These are phyloP conservation scores for Phaseolus lunatus DNA, from an alignment of 306 rosid species.

Conservation along the genomic window DNA sequence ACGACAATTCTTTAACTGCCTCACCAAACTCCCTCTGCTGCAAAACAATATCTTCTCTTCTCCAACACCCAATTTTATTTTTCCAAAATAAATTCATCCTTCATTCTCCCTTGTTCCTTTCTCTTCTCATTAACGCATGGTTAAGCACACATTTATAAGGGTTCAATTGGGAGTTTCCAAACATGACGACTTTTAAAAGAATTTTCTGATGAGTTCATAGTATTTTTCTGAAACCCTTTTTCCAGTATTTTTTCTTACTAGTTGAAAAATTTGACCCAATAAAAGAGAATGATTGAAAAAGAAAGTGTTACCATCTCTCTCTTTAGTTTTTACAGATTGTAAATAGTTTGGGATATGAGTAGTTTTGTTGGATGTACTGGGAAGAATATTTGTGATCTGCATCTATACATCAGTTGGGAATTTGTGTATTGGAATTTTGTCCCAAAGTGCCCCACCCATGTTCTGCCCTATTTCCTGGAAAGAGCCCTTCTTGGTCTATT, in stretches of 20 bases:
- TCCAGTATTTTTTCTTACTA: no score
- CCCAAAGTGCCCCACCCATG: constrained; percentile 42
- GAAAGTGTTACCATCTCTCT: not conserved
- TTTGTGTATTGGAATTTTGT: constrained; percentile 36
- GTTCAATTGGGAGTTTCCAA: no score
- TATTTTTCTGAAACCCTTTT: no score
- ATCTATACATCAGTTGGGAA: not conserved
- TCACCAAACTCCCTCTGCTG: constrained; percentile 34
- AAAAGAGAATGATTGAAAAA: not conserved
- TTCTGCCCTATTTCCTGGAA: constrained; percentile 53
- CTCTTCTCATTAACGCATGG: not conserved
- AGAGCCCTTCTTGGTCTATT: constrained; percentile 32
- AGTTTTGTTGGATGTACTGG: not conserved
- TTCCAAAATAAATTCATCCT: not conserved
- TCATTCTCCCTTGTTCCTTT: constrained; percentile 9
- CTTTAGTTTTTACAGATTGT: not conserved
- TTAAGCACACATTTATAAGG: no score
- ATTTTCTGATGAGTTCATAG: no score
- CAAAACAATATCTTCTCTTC: constrained; percentile 37
- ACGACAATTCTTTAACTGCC: constrained; percentile 37
- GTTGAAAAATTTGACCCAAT: no score
- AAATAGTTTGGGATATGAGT: not conserved
- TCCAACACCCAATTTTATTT: not conserved
- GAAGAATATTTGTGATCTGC: constrained; percentile 9
- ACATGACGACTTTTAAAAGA: no score